Evolutionary conservation across 2,329 filamentous ascomycete species (phyloP).

Genomic region (Pyrenophora seminiperda): DNA sequence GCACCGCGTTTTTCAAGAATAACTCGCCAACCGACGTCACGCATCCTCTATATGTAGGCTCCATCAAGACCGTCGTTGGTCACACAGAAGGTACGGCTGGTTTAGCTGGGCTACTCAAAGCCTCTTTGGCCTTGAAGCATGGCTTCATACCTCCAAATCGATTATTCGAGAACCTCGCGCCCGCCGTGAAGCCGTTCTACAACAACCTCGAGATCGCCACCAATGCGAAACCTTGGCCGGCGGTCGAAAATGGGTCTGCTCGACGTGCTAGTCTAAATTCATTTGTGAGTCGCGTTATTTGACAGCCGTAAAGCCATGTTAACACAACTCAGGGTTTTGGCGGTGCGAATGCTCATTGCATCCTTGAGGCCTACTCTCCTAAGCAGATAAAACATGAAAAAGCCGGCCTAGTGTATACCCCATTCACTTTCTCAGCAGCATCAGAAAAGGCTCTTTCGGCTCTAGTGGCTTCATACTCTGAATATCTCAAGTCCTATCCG

Average conservation of each 20-base stretch:
- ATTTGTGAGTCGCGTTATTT: too few relatives aligned
- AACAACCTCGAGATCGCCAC: constrained; percentile 16
- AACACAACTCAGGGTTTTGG: constrained; percentile 28
- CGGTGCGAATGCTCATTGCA: constrained; percentile 35
- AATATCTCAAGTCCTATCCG: too few relatives aligned
- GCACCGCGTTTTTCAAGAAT: constrained; percentile 19
- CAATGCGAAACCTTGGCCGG: constrained; percentile 16
- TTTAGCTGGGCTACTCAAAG: constrained; percentile 47
- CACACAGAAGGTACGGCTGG: constrained; percentile 50
- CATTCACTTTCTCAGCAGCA: too few relatives aligned
- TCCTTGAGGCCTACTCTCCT: constrained; percentile 1
- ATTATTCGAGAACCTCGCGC: constrained; percentile 40
- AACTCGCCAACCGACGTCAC: too few relatives aligned
- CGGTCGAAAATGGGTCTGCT: background rate
- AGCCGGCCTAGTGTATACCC: too few relatives aligned
- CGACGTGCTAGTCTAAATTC: constrained; percentile 30
- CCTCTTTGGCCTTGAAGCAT: constrained; percentile 35
- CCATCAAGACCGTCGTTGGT: constrained; percentile 49
- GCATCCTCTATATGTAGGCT: constrained; percentile 27
- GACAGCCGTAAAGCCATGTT: too few relatives aligned
- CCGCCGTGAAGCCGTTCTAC: constrained; percentile 34
- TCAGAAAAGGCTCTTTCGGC: too few relatives aligned
- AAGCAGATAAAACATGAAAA: too few relatives aligned
- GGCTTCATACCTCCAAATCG: constrained; percentile 42
- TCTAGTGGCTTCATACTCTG: too few relatives aligned